Evolutionary conservation across 169 alveolate genomes (phyloP).

Genomic region (Plasmodium relictum): DNA sequence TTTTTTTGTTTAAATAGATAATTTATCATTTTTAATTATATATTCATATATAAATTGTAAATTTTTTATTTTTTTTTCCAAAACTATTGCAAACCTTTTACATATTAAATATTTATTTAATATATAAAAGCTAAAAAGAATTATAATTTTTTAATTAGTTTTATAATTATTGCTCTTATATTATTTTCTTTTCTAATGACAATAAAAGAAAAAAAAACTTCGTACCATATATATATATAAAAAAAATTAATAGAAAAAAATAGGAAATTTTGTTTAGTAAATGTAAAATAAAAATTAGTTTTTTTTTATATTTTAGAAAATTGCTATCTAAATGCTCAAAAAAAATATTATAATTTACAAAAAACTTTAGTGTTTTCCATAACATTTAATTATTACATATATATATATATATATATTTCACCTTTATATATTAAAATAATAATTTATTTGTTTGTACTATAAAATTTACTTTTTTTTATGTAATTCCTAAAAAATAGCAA

Average conservation of each 20-base stretch:
- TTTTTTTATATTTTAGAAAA: slow-evolving; percentile 9
- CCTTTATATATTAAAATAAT: background rate
- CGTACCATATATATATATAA: no score
- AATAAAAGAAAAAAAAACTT: no score
- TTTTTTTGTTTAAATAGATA: slow-evolving; percentile 16
- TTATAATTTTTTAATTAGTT: no score
- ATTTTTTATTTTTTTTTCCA: slow-evolving; percentile 12
- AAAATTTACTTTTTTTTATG: no score
- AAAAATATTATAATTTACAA: background rate
- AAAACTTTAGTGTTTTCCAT: background rate
- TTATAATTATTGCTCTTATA: no score
- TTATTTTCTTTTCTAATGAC: no score
- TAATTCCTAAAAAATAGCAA: background rate
- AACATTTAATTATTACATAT: background rate
- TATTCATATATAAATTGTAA: background rate
- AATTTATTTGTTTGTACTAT: no score
- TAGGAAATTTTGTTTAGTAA: no score
- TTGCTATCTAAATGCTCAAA: background rate
- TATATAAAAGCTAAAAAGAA: no score
- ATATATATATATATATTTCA: background rate
- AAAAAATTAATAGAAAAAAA: no score
- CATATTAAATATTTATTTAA: no score
- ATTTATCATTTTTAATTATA: background rate
- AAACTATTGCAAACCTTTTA: background rate
- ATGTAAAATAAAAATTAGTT: background rate